These are phyloP conservation scores for Pseudofabraea citricarpa DNA, from an alignment of 2,329 filamentous ascomycete genomes.

Conservation along the genomic window DNA sequence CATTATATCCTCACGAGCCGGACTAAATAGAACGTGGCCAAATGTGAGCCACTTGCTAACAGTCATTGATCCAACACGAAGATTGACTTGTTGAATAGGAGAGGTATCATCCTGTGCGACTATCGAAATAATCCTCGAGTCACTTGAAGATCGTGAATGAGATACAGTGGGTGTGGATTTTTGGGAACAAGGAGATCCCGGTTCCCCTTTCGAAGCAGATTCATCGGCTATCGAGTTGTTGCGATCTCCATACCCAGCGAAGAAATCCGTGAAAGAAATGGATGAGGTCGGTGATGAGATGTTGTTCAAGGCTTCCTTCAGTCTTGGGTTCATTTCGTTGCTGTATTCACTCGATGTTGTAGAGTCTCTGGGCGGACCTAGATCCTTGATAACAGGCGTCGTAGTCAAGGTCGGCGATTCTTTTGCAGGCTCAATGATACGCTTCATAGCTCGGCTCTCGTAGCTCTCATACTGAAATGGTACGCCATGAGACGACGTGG, in stretches of 20 bases:
- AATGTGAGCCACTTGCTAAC: conserved; percentile 87
- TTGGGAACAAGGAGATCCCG: conserved; percentile 10
- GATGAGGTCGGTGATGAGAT: conserved; percentile 38
- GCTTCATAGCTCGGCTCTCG: conserved; percentile 22
- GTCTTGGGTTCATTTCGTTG: conserved; percentile 47
- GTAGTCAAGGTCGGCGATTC: conserved; percentile 17
- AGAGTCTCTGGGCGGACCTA: conserved; percentile 12
- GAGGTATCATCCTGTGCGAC: conserved; percentile 47
- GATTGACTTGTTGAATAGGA: conserved; percentile 65
- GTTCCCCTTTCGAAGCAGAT: conserved; percentile 5
- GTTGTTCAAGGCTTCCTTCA: conserved; percentile 42
- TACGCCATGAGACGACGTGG: conserved; percentile 50
- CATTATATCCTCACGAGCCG: conserved; percentile 66
- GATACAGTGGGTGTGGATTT: conserved; percentile 17
- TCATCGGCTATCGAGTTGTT: conserved; percentile 21
- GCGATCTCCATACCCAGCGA: conserved; percentile 35
- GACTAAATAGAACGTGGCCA: conserved; percentile 77
- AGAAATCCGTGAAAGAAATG: conserved; percentile 38
- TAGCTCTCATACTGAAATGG: conserved; percentile 53
- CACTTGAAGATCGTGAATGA: conserved; percentile 12
- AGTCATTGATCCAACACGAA: conserved; percentile 75
- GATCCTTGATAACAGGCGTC: conserved; percentile 13
- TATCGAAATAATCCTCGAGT: conserved; percentile 13
- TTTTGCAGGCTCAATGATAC: conserved; percentile 16
- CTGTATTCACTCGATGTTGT: conserved; percentile 46